These are phyloP conservation scores for Rhamnella rubrinervis DNA, from an alignment of 331 rosid genomes.

Conservation along the genomic window DNA sequence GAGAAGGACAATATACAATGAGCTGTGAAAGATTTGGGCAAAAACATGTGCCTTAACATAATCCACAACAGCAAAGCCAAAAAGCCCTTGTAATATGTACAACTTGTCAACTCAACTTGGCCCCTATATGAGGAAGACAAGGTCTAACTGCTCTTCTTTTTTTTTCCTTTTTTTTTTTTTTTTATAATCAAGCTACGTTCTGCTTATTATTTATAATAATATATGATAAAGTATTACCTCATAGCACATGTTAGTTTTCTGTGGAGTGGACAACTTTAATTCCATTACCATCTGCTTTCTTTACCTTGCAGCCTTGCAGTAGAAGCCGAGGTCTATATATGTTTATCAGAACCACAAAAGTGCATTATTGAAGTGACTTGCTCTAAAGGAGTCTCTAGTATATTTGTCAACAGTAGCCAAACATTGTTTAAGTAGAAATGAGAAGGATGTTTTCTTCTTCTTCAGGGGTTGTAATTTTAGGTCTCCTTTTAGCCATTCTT, in stretches of 20 bases:
- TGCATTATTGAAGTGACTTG: constrained; percentile 15
- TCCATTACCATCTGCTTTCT: constrained; percentile 19
- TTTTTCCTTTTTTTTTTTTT: neutral
- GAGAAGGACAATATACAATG: neutral
- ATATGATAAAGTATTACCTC: constrained; percentile 19
- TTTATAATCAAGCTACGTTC: too few relatives aligned
- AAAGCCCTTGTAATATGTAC: neutral
- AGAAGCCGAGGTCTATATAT: constrained; percentile 27
- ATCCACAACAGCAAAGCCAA: constrained; percentile 7
- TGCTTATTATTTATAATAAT: too few relatives aligned
- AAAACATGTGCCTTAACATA: constrained; percentile 3
- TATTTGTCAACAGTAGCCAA: neutral
- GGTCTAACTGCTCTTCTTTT: too few relatives aligned
- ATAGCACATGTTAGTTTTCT: neutral
- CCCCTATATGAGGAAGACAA: too few relatives aligned
- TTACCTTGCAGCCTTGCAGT: constrained; percentile 13
- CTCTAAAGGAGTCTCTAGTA: neutral
- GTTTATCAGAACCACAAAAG: neutral
- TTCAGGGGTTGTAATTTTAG: constrained; percentile 29
- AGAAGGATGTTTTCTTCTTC: constrained; percentile 22
- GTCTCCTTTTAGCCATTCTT: constrained; percentile 37
- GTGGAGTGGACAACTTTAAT: constrained; percentile 22
- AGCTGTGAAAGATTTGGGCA: neutral
- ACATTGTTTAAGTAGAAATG: constrained; percentile 32
- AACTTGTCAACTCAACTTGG: neutral